Evolutionary conservation across 1,139 yeast species (phyloP).

Genomic region (Candida sp.): DNA sequence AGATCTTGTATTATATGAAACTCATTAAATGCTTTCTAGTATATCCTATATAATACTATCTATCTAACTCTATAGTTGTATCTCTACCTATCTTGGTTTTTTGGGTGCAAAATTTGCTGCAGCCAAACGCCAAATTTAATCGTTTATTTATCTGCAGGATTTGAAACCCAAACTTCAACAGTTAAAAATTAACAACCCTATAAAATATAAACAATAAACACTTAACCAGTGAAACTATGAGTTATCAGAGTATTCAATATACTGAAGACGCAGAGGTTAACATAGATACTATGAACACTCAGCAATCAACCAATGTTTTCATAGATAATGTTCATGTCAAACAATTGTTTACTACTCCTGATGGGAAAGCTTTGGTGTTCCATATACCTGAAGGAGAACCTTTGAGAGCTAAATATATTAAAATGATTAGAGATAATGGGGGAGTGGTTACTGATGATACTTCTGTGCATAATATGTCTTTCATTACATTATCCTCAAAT

Average conservation of each 20-base stretch:
- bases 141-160: not conserved
- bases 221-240: not conserved
- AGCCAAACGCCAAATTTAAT: not conserved
- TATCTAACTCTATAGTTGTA: too few relatives aligned
- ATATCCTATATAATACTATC: too few relatives aligned
- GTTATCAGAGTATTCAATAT: conserved; percentile 1
- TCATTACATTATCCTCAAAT: conserved; percentile 11
- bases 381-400: conserved; percentile 21
- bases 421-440: conserved; percentile 26
- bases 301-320: not conserved
- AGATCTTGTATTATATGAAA: too few relatives aligned
- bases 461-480: conserved; percentile 4
- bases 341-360: conserved; percentile 3
- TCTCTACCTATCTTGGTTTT: too few relatives aligned
- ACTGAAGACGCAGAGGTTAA: not conserved
- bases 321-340: conserved; percentile 1
- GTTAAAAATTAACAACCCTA: not conserved
- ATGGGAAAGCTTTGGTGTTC: conserved; percentile 18
- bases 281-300: not conserved
- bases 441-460: conserved; percentile 24
- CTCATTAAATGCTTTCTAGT: too few relatives aligned
- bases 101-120: not conserved
- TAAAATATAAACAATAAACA: not conserved
- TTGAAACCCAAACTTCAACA: not conserved
- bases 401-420: conserved; percentile 15